Percentiles rank a stretch among this genome's conserved stretches.
Conservation (phyloP, 805 yeast species). For the Priceomyces melissophilus region DNA sequence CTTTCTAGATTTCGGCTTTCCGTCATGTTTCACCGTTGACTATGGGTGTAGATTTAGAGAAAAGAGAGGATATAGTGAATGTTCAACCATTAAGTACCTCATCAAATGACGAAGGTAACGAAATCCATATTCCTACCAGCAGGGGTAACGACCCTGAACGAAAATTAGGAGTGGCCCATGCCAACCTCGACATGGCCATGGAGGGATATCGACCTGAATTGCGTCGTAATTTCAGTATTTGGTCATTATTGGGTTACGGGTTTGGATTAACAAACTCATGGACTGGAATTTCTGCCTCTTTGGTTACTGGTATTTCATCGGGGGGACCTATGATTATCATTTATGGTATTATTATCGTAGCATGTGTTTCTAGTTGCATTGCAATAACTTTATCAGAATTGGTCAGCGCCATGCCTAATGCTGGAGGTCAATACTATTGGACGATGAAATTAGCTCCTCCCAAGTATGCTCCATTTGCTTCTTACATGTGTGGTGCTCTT, state of each 20-base stretch:
- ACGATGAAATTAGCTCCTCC: slow-evolving; percentile 52
- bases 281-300: slow-evolving; percentile 57
- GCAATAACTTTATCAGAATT: slow-evolving; percentile 55
- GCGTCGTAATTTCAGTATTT: slow-evolving; percentile 25
- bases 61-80: slow-evolving; percentile 8
- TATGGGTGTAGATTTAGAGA: too few species aligned
- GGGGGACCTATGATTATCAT: slow-evolving; percentile 59
- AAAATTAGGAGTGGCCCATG: background rate
- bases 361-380: slow-evolving; percentile 43
- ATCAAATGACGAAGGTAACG: background rate
- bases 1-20: too few species aligned
- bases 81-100: background rate
- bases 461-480: slow-evolving; percentile 43
- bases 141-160: background rate
- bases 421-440: slow-evolving; percentile 63
- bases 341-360: slow-evolving; percentile 53
- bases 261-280: slow-evolving; percentile 61
- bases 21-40: too few species aligned
- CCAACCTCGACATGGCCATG: background rate
- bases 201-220: background rate
- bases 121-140: background rate
- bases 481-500: slow-evolving; percentile 59
- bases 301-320: slow-evolving; percentile 50
- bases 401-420: slow-evolving; percentile 50
- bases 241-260: slow-evolving; percentile 53